A percentile compares a stretch with the other conserved stretches of the same genome.
These are phyloP conservation scores for Rhizoclosmatium sp. DNA, from an alignment of 192 early-diverging fungal genomes.

Conservation along the genomic window DNA sequence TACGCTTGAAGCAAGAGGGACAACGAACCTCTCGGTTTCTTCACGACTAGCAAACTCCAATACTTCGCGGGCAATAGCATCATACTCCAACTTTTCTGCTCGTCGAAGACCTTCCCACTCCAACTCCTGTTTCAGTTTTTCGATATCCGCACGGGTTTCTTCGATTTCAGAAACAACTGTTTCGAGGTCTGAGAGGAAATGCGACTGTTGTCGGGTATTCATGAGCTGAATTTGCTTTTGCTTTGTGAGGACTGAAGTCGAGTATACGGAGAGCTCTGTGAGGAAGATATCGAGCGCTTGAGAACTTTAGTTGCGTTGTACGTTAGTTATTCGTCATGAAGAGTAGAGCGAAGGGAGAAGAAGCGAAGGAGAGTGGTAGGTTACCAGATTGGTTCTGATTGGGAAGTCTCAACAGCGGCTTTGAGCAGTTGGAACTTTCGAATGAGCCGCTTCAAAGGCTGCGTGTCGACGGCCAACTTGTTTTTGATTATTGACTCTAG, in stretches of 20 bases:
- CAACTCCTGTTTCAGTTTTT: slow-evolving; percentile 50
- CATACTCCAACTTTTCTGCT: slow-evolving; percentile 63
- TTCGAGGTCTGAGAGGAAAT: slow-evolving; percentile 49
- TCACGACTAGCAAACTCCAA: slow-evolving; percentile 28
- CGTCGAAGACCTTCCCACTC: slow-evolving; percentile 50
- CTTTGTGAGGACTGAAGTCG: slow-evolving; percentile 49
- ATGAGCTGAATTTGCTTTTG: slow-evolving; percentile 62
- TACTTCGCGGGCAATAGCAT: slow-evolving; percentile 63
- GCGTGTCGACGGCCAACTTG: slow-evolving; percentile 41
- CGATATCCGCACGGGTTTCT: slow-evolving; percentile 51
- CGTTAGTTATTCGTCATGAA: slow-evolving; percentile 10
- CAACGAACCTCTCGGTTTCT: slow-evolving; percentile 20
- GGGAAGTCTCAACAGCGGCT: neutral
- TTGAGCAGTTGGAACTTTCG: slow-evolving; percentile 7
- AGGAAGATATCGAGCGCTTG: slow-evolving; percentile 44
- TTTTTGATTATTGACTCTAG: slow-evolving; percentile 44
- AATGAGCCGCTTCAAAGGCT: slow-evolving; percentile 42
- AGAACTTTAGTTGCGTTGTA: neutral
- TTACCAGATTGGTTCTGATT: neutral
- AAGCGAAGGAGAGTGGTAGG: neutral
- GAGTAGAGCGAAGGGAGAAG: slow-evolving; percentile 1
- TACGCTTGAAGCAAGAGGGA: neutral
- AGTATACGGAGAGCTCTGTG: slow-evolving; percentile 53
- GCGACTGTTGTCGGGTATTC: slow-evolving; percentile 55
- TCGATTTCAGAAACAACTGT: slow-evolving; percentile 46